Conservation (phyloP, 2,329 filamentous ascomycete genomes). For the Magnaporthiopsis poae region DNA sequence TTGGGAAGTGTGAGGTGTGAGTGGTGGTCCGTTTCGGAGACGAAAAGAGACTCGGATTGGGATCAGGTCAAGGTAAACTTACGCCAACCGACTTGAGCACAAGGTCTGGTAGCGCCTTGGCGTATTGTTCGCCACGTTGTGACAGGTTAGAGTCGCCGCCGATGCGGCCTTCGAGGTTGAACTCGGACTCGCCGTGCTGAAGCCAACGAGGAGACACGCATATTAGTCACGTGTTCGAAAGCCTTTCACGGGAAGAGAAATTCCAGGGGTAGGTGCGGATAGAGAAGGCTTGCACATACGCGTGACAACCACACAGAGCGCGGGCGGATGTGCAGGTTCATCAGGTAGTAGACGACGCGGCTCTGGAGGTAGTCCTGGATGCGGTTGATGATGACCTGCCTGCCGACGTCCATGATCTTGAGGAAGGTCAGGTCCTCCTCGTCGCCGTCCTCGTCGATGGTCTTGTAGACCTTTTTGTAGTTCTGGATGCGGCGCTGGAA, state of each 20-base stretch:
- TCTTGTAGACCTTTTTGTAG: constrained; percentile 94
- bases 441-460: constrained; percentile 69
- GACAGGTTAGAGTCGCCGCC: constrained; percentile 87
- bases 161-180: constrained; percentile 82
- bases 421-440: constrained; percentile 86
- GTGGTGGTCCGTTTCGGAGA: not conserved
- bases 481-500: constrained; percentile 91
- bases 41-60: not conserved
- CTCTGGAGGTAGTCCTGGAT: constrained; percentile 96
- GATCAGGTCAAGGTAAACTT: constrained; percentile 28
- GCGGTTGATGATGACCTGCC: constrained; percentile 93
- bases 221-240: not conserved
- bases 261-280: not conserved
- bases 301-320: constrained; percentile 93
- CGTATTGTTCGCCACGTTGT: constrained; percentile 76
- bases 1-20: not conserved
- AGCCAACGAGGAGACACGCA: not conserved
- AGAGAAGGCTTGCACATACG: constrained; percentile 38
- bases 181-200: constrained; percentile 87
- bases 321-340: constrained; percentile 96
- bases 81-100: constrained; percentile 80
- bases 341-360: constrained; percentile 92
- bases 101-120: constrained; percentile 71
- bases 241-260: constrained; percentile 2
- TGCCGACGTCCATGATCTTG: constrained; percentile 93